Percentiles rank a stretch among this genome's conserved stretches.
phyloP scores from a whole-genome alignment of 352 stramenopile species.

The Globisporangium paddicum region DNA sequence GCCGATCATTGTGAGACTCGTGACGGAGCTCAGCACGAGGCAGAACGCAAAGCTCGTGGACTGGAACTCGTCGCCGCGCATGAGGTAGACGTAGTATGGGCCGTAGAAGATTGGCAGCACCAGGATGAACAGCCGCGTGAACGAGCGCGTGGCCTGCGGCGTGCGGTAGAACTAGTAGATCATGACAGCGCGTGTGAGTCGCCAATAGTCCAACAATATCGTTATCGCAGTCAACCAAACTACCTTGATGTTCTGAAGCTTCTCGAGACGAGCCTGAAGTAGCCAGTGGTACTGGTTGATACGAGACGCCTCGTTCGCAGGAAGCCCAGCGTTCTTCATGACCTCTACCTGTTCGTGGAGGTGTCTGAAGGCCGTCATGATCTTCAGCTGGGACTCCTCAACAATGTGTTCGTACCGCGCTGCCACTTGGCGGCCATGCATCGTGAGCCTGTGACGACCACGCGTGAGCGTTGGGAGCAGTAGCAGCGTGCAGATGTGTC shows the following conservation, averaged over 20 bases:
- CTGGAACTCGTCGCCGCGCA: slow-evolving; percentile 43
- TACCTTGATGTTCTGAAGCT: slow-evolving; percentile 82
- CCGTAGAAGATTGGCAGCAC: slow-evolving; percentile 83
- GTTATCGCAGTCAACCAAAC: background rate
- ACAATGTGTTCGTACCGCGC: slow-evolving; percentile 32
- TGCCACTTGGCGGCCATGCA: slow-evolving; percentile 36
- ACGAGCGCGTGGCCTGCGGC: slow-evolving; percentile 80
- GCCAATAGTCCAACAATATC: background rate
- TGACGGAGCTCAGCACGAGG: slow-evolving; percentile 65
- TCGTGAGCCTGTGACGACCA: slow-evolving; percentile 68
- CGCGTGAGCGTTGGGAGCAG: slow-evolving; percentile 65
- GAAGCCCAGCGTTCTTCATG: slow-evolving; percentile 65
- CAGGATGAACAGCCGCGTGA: slow-evolving; percentile 82
- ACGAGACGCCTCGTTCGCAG: slow-evolving; percentile 80
- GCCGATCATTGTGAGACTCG: slow-evolving; percentile 81
- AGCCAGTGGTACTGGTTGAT: slow-evolving; percentile 90
- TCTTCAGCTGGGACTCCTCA: slow-evolving; percentile 47
- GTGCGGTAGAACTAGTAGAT: slow-evolving; percentile 66
- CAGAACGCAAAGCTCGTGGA: slow-evolving; percentile 75
- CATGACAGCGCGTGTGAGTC: background rate
- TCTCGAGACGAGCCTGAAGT: slow-evolving; percentile 74
- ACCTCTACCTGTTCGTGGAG: slow-evolving; percentile 75
- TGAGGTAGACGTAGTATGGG: slow-evolving; percentile 84
- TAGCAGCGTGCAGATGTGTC: slow-evolving; percentile 42
- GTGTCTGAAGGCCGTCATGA: slow-evolving; percentile 49